Evolutionary conservation across 139 green algal species (phyloP).

Genomic region (Desmodesmus armatus): DNA sequence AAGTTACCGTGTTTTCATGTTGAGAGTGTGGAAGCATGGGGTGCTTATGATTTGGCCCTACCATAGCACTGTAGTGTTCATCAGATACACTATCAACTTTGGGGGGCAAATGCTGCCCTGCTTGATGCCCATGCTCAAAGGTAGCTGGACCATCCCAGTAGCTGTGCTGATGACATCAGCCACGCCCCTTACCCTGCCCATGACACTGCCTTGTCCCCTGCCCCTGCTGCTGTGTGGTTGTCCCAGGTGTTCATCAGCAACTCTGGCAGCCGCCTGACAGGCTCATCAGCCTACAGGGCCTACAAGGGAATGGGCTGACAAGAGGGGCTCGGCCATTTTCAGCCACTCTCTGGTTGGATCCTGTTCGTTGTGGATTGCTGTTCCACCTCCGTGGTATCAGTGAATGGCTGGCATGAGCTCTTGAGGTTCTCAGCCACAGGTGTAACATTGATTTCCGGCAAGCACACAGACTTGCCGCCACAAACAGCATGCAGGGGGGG

Average conservation of each 20-base stretch:
- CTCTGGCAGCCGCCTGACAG: slow-evolving; percentile 24
- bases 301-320: background rate
- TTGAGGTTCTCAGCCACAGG: too few relatives aligned
- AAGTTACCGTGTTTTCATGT: background rate
- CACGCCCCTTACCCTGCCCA: background rate
- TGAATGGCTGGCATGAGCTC: too few relatives aligned
- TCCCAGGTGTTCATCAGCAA: slow-evolving; percentile 23
- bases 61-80: background rate
- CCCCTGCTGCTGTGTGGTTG: background rate
- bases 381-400: too few relatives aligned
- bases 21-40: background rate
- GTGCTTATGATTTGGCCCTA: background rate
- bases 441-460: too few relatives aligned
- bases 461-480: too few relatives aligned
- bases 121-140: background rate
- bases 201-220: background rate
- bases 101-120: background rate
- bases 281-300: background rate
- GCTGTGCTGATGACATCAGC: background rate
- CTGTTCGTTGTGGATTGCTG: too few relatives aligned
- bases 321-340: background rate
- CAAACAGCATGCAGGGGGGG: too few relatives aligned
- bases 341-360: too few relatives aligned
- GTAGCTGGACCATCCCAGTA: background rate
- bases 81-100: background rate